A percentile compares a stretch with the other conserved stretches of the same genome.
These are phyloP conservation scores for Lepidopterella palustris DNA, from an alignment of 495 filamentous ascomycete genomes.

Conservation along the genomic window DNA sequence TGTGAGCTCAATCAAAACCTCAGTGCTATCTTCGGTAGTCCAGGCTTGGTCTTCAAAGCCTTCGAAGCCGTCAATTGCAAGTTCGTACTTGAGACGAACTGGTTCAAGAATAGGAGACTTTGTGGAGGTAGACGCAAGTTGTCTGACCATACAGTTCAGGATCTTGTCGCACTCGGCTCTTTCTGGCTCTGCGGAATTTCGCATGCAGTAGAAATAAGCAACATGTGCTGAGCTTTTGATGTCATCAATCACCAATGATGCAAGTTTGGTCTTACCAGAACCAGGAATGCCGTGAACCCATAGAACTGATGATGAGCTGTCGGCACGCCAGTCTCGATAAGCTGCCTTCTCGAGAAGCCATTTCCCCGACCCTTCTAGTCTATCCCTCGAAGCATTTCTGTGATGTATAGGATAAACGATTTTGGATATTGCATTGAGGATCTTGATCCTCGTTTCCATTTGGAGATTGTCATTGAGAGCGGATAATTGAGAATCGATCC, in stretches of 20 bases:
- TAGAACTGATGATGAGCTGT: conserved; percentile 31
- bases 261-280: conserved; percentile 33
- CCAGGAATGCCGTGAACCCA: conserved; percentile 36
- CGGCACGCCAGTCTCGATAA: conserved; percentile 25
- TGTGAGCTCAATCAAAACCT: conserved; percentile 13
- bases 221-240: conserved; percentile 15
- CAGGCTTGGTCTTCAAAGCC: neutral
- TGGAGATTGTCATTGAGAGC: conserved; percentile 4
- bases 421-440: conserved; percentile 18
- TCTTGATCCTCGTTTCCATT: conserved; percentile 13
- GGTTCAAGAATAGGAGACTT: conserved; percentile 5
- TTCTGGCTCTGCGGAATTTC: conserved; percentile 13
- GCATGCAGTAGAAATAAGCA: conserved; percentile 26
- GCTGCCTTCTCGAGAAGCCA: conserved; percentile 26
- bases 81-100: conserved; percentile 9
- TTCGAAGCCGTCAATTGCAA: neutral
- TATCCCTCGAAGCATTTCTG: conserved; percentile 11
- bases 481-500: conserved; percentile 2
- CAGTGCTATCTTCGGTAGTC: neutral
- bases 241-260: conserved; percentile 6
- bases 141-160: conserved; percentile 9
- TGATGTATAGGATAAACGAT: conserved; percentile 12
- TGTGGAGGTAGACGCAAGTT: conserved; percentile 3
- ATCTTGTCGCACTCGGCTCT: conserved; percentile 6
- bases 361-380: conserved; percentile 21